Evolutionary conservation across 257 asterid species (phyloP), one percentile per base, ranked within the genome.

Genomic region (Knoxia roxburghii): DNA sequence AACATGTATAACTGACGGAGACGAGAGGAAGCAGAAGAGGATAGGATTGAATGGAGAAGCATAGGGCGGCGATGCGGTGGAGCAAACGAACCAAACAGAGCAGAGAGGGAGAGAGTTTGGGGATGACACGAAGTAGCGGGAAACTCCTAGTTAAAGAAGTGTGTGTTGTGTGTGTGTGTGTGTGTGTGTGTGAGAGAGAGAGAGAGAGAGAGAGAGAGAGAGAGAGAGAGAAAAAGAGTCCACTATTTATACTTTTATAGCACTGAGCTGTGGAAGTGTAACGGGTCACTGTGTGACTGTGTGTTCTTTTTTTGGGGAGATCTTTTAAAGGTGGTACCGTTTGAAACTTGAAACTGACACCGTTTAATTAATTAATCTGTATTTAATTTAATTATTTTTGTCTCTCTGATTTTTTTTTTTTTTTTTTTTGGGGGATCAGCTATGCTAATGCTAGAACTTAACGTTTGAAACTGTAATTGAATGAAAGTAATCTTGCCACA

Each of bases 51-150:
- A 20, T 26, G 27, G 27, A 27, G 39, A 23, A 50, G 9, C 41
- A 9, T 4, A 37, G 41, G 41, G 41, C 4, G 18, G 7, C 27
- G 39, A 43, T 13, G 68, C 7, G 17, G 27, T 14, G 13, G 37
- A 49, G 23, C 10, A 7, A 18, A 32, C 15, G 20, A 5, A 58
- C 14, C 2, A 14, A 18, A 43, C 24, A 40, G 6, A 29, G 2
- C n/a, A 0, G 41, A 0, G 40, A 43, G 52, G 39, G 71, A 35
- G 64, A 52, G 64, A 15, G 14, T 20, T 56, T 27, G 43, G 71
- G 48, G 61, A 18, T 56, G 71, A 56, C 54, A 15, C 30, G 50
- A 59, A 20, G 64, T 55, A 56, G 72, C 72, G 72, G 72, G 72
- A 68, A 68, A 68, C 26, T 46, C n/a, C 41, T 37, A 37, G 6